Evolutionary conservation across 495 filamentous ascomycete genomes (phyloP).

Genomic region (Cercophora samala): DNA sequence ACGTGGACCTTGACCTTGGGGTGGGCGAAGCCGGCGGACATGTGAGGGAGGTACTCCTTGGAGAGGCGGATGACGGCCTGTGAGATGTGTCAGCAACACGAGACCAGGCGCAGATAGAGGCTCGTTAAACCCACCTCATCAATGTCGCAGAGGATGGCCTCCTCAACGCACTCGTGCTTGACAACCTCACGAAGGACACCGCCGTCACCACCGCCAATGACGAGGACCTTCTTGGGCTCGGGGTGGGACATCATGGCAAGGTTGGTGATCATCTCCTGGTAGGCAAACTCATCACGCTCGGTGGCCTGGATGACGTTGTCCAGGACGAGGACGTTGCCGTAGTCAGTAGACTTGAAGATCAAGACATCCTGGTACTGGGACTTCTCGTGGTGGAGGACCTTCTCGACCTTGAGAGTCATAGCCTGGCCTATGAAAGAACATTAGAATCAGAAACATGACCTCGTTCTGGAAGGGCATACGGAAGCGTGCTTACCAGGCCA

Average conservation of each 20-base stretch:
- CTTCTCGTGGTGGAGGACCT: conserved; percentile 98
- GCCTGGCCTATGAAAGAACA: conserved; percentile 61
- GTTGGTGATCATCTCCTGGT: conserved; percentile 99
- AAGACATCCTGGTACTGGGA: conserved; percentile 98
- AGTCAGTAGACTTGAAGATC: conserved; percentile 94
- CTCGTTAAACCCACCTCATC: conserved; percentile 66
- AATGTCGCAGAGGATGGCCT: conserved; percentile 96
- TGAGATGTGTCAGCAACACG: conserved; percentile 14
- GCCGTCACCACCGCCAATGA: conserved; percentile 96
- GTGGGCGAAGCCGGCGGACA: conserved; percentile 90
- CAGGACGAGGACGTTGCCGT: conserved; percentile 94
- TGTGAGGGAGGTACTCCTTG: conserved; percentile 95
- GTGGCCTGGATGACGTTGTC: conserved; percentile 99
- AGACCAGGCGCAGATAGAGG: background rate
- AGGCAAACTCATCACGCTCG: conserved; percentile 97
- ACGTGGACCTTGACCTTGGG: conserved; percentile 87
- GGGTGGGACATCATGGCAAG: conserved; percentile 98
- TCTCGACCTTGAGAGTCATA: conserved; percentile 97
- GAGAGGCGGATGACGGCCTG: conserved; percentile 96
- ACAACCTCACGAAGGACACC: conserved; percentile 96
- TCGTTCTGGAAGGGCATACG: background rate
- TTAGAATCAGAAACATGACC: conserved; percentile 3
- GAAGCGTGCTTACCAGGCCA: conserved; percentile 66
- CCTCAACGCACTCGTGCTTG: conserved; percentile 92
- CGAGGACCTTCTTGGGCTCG: conserved; percentile 93